Evolutionary conservation across 2,329 filamentous ascomycete species (phyloP).

Genomic region (Epichloe typhina): DNA sequence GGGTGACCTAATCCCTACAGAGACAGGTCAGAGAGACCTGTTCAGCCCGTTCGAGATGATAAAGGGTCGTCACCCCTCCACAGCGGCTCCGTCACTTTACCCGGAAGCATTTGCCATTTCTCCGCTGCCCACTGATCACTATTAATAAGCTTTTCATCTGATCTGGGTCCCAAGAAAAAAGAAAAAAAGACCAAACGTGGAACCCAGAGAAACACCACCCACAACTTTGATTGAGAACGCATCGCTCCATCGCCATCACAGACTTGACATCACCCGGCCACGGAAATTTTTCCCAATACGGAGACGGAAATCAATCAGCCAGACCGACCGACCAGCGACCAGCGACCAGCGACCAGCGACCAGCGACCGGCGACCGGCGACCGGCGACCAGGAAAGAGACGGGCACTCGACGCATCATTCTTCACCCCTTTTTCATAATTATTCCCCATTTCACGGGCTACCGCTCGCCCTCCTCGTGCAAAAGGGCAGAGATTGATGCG

Average conservation of each 20-base stretch:
- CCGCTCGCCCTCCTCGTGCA: background rate
- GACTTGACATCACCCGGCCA: too few species aligned
- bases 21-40: background rate
- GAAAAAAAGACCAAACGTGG: too few species aligned
- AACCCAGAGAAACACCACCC: too few species aligned
- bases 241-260: too few species aligned
- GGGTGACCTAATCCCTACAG: background rate
- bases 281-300: too few species aligned
- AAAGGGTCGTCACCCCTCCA: constrained; percentile 1
- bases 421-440: background rate
- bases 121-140: background rate
- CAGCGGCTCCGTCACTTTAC: background rate
- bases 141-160: too few species aligned
- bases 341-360: too few species aligned
- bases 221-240: too few species aligned
- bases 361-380: background rate
- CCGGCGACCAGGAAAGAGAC: background rate
- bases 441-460: too few species aligned
- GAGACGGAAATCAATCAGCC: too few species aligned
- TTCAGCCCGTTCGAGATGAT: background rate
- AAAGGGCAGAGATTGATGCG: background rate
- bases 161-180: too few species aligned
- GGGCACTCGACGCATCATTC: background rate
- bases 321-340: background rate
- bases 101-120: background rate